Evolutionary conservation across 148 eudicot species (phyloP), one percentile per base, ranked within the genome.

Genomic region (Cornus kousa): DNA sequence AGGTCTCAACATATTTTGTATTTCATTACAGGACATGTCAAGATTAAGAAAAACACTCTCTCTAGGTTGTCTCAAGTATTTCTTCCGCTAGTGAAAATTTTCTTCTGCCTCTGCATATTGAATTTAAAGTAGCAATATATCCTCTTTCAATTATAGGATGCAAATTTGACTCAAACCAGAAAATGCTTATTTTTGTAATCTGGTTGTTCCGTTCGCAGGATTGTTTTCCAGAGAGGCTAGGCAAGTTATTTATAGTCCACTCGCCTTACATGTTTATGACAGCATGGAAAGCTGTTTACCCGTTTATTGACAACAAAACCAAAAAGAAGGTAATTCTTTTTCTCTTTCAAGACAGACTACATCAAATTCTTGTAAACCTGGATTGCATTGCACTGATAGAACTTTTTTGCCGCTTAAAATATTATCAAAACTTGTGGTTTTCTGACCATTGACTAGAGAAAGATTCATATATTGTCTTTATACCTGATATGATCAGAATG

Each of bases 181-280:
- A 39, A 74, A 67, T 28, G 11, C 82, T 37, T 37, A 65, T 37
- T 53, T 50, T 19, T 48, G 35, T 19, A 35, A 28, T 33, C 16
- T 67, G 22, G 50, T 69, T 67, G 66, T 68, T 71, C 65, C 50
- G 46, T 53, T 80, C 77, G 40, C 86, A 88, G 91, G 91, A 88
- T 74, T 88, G 68, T 79, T 86, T 86, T 70, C 92, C 92, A 13
- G 92, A 89, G 83, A 82, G 92, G 77, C 86, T 89, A 55, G 90
- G 87, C 20, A 89, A 87, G 80, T 55, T 89, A 69, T 84, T 76
- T 64, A 77, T 87, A 9, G 80, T 89, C 22, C 84, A 89, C 71
- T 87, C 77, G 70, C 90, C 90, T 50, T 84, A 84, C 55, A 13
- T 89, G 46, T 89, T 89, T 76, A 87, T 87, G 92, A 82, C 87